Evolutionary conservation across 1,139 yeast genomes (phyloP), one percentile per base, ranked within the genome.

Genomic region (Candida albicans): DNA sequence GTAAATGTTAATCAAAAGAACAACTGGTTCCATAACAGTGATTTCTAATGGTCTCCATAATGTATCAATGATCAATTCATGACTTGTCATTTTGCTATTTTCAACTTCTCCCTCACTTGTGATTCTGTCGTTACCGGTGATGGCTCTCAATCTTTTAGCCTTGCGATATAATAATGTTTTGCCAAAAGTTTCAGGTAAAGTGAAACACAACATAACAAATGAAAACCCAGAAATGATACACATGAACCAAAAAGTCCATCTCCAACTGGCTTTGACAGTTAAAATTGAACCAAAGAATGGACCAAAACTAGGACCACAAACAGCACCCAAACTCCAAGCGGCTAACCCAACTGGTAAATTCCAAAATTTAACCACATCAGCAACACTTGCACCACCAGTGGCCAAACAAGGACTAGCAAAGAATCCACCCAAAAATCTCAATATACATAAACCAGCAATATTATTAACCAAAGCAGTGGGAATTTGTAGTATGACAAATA

Each of bases 111-210:
- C 61, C 28, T 65, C 65, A 31, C 76, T 62, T 44, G 65, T 73
- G 37, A 72, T 65, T 13, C 61, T 65, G 57, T 58, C 44, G 48
- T 58, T 65, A 2, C 79, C 79, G 8, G 84, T 77, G 9, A 62
- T 44, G 36, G 62, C 62, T 53, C 84, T 65, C 42, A 79, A 60
- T 45, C 80, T 59, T 26, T 56, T 48, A 0, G 84, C 84, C 48
- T 73, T 66, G 41, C 80, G 63, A 40, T 68, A 58, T 8, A 81
- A 60, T 18, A 82, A 57, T 2, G 78, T 72, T 30, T 66, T 67
- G 14, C 58, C 70, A 37, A 65, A 73, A 7, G 85, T 75, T 58
- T 82, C 87, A 0, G 83, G 82, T 31, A 80, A 59, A 35, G 70
- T 57, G 36, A 67, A 55, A 3, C 59, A 35, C 43, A 77, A 56